phyloP scores from a whole-genome alignment of 1,284 basidiomycete species.

The Hemileia vastatrix region DNA sequence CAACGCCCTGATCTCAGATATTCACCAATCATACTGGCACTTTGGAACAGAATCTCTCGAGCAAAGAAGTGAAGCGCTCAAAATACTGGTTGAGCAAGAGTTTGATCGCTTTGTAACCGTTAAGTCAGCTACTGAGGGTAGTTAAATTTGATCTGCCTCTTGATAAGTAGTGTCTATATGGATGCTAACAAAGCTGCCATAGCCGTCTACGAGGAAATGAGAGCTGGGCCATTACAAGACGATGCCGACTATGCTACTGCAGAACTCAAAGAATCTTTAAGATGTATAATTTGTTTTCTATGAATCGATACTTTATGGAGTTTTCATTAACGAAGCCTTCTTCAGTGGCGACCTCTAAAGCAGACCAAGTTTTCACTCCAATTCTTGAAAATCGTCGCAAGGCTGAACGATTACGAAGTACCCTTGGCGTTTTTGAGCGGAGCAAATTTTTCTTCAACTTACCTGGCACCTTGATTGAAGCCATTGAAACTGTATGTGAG shows the following conservation, averaged over 20 bases:
- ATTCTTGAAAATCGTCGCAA: constrained; percentile 93
- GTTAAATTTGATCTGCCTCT: constrained; percentile 30
- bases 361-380: constrained; percentile 90
- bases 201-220: constrained; percentile 90
- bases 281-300: no score
- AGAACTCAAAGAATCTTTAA: constrained; percentile 69
- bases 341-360: constrained; percentile 71
- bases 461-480: constrained; percentile 81
- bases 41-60: constrained; percentile 57
- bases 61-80: constrained; percentile 78
- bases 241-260: constrained; percentile 72
- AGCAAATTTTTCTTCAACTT: constrained; percentile 99
- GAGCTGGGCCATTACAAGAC: constrained; percentile 67
- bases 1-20: constrained; percentile 34
- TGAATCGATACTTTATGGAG: constrained; percentile 15
- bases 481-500: constrained; percentile 65
- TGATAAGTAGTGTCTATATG: neutral
- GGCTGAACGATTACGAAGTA: constrained; percentile 81
- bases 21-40: constrained; percentile 3
- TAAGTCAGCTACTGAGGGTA: constrained; percentile 90
- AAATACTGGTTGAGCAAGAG: constrained; percentile 91
- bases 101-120: constrained; percentile 97
- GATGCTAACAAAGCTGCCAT: neutral
- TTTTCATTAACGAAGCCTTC: constrained; percentile 24
- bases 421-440: constrained; percentile 87